Evolutionary conservation across 2,329 filamentous ascomycete genomes (phyloP).

Genomic region (Fusarium sp.): DNA sequence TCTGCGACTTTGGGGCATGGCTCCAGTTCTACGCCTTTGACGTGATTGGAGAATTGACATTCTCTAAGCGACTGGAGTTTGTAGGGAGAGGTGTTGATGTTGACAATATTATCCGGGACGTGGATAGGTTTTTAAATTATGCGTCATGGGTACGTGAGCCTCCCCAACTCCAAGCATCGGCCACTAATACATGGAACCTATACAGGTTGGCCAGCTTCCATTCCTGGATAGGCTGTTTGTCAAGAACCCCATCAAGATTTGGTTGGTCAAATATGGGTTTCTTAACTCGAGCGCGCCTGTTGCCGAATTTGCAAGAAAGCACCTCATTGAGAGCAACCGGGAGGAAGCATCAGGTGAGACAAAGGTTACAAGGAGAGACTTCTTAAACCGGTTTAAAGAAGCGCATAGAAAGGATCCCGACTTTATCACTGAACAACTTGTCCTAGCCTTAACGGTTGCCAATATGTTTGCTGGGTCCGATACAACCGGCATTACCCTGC

Average conservation of each 20-base stretch:
- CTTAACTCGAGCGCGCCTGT: slow-evolving; percentile 76
- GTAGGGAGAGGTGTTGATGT: slow-evolving; percentile 78
- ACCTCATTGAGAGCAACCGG: slow-evolving; percentile 69
- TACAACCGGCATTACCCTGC: slow-evolving; percentile 79
- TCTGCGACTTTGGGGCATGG: slow-evolving; percentile 72
- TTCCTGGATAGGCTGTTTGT: slow-evolving; percentile 74
- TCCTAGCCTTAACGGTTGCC: slow-evolving; percentile 69
- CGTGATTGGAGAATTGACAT: slow-evolving; percentile 80
- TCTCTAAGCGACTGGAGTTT: slow-evolving; percentile 78
- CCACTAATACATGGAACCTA: not conserved
- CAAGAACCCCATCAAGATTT: slow-evolving; percentile 78
- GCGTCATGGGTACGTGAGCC: slow-evolving; percentile 67
- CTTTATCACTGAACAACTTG: slow-evolving; percentile 75
- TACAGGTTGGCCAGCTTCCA: slow-evolving; percentile 76
- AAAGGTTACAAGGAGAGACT: slow-evolving; percentile 56
- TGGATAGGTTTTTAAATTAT: slow-evolving; percentile 73
- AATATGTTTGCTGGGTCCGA: slow-evolving; percentile 80
- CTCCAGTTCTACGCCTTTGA: slow-evolving; percentile 84
- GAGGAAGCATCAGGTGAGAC: slow-evolving; percentile 50
- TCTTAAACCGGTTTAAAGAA: slow-evolving; percentile 77
- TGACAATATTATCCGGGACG: slow-evolving; percentile 74
- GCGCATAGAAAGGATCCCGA: slow-evolving; percentile 72
- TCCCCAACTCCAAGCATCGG: too few relatives aligned
- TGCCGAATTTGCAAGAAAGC: slow-evolving; percentile 73
- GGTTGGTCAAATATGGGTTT: slow-evolving; percentile 72